Base-by-base conservation (phyloP, 257 asterid species). In the Echium plantagineum region DNA sequence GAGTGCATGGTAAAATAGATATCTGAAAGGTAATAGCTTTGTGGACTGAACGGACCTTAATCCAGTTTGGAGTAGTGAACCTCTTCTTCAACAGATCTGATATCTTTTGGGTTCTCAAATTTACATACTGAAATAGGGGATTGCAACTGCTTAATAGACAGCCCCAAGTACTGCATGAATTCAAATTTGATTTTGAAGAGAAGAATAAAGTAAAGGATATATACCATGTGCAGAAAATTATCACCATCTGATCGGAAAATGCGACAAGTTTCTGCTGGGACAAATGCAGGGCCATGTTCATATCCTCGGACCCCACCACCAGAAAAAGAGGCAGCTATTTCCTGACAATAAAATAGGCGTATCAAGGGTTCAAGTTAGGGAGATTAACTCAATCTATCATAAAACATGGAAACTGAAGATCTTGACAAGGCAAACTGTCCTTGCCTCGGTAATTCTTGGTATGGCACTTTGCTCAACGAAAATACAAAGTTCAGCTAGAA, bases 41-140 rank as follows among this genome's bases (percentile, higher is more conserved):
- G 35, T 13, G 52, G 46, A 66, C 57, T 30, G 20, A 63, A 68
- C 87, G 63, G 66, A 91, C 98, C 94, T 85, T 91, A 68, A 85
- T 73, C 98, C 98, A 91, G 74, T 91, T 88, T 52, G 97, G 98
- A 21, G 98, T 81, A 56, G 89, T 79, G 72, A 91, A 85, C 82
- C 98, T 84, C 83, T 79, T 91, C 74, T 76, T 86, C 75, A 88
- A 66, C 63, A 91, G 79, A 74, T 80, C 77, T 58, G 97, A 82
- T 78, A 88, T 79, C 70, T 75, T 91, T 66, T 77, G 94, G 55
- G 87, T 84, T 86, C 95, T 81, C 86, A 77, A 72, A 73, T 75
- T 82, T 74, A 86, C 78, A 75, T 91, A 91, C 98, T 91, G 95
- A 78, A 74, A 79, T 69, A 38, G 35, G 66, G 17, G 59, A 65